Base-by-base conservation (phyloP, 768 basidiomycete species). In the Asterophora lycoperdoides region DNA sequence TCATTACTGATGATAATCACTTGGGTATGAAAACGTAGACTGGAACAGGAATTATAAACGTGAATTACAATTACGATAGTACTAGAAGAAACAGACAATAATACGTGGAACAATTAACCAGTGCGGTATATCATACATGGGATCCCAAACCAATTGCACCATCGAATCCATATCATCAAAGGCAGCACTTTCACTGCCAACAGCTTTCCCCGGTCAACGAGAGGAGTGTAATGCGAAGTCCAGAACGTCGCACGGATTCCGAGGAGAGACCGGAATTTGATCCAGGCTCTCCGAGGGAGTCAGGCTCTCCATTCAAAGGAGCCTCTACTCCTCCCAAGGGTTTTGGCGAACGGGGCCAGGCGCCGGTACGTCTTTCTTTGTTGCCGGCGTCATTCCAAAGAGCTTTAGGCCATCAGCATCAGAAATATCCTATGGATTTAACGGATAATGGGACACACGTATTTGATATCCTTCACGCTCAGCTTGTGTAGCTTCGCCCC, bases 381-480 rank as follows among this genome's bases (percentile, higher is more conserved):
- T 40, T 28, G 59, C 38, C 2, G 61, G 55, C 10, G 56, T 51
- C 66, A 73, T 70, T 14, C 69, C 70, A 46, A 72, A 73, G 41
- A 73, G 67, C 67, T 71, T 28, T 2, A 36, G 41, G 17, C 35
- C 23, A 29, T n/a, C 28, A 32, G 7, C 43, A 29, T 52, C 11
- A 46, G 48, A 9, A 30, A 5, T 14, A 19, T 13, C 3, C 10
- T 23, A 14, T 15, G 18, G n/a, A 20, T 30, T 20, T 6, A 48
- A 3, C 6, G 23, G 17, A 7, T 33, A 35, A 3, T n/a, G 44
- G 18, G 13, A 18, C 79, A 38, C 52, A 84, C 83, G 45, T 73
- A 74, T 68, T 78, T 80, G 51, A 86, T 78, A 61, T 86, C 81
- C 57, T 74, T 79, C n/a, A 85, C 80, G 52, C 81, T 83, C 44